Base-by-base conservation (phyloP, 1,284 basidiomycete species). In the Ceratobasidium sp. region DNA sequence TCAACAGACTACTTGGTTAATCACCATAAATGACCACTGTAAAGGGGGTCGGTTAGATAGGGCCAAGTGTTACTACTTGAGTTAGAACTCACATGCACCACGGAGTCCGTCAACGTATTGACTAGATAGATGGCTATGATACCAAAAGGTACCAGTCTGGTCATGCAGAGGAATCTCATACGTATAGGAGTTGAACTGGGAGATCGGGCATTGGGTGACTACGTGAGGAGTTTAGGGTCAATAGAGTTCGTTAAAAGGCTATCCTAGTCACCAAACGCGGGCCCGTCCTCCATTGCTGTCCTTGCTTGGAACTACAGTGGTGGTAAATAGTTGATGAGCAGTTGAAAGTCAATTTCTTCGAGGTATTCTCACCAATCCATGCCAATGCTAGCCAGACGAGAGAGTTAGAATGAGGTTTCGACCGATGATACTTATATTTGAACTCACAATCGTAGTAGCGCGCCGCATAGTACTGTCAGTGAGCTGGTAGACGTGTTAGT, bases 191-290 rank as follows among this genome's bases (percentile, higher is more conserved):
- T 66, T 17, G 28, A 26, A 28, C 64, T 76, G 74, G 10, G 74
- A 54, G 42, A 76, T 76, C 20, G 74, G 74, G 33, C 74, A 76
- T 76, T 76, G 74, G 15, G 74, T 76, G 20, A 76, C 74, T 76
- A 68, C 20, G 59, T 13, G 26, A 33, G 13, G 15, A 33, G 15
- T 10, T n/a, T 38, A 44, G 42, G 20, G 42, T n/a, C 62, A 5
- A 20, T 7, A 1, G 28, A n/a, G 13, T 54, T 28, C 64, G 50
- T 23, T 0, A 50, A 7, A 9, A n/a, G 54, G 1, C 33, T 33
- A 33, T 33, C 33, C 33, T 33, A 33, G 64, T 33, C 46, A 67
- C 74, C 74, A 33, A 76, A 76, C 26, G 74, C 74, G 26, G 74
- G 74, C 7, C 74, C 74, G 54, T 76, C 74, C 26, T 76, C 74